Percentiles rank a stretch among this genome's conserved stretches.
These are phyloP conservation scores for Apiospora aurea DNA, from an alignment of 2,329 filamentous ascomycete species.

Conservation along the genomic window DNA sequence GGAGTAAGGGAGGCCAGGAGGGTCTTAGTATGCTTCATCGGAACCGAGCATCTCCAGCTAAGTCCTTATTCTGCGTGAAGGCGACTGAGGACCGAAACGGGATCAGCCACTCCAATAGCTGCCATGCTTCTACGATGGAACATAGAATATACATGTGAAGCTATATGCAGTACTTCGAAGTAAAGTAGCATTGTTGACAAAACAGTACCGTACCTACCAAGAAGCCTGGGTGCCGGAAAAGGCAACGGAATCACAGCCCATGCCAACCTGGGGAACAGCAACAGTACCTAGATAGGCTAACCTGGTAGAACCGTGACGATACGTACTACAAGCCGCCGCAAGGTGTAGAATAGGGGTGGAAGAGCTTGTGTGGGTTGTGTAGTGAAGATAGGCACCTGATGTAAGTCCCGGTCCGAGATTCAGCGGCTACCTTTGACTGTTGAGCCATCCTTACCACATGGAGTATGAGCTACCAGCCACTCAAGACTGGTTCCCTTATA, in stretches of 20 bases:
- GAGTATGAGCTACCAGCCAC: background rate
- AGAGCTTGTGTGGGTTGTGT: background rate
- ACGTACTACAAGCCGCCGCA: background rate
- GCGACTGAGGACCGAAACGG: background rate
- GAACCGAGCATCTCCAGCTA: background rate
- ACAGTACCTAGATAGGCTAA: background rate
- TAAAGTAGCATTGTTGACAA: background rate
- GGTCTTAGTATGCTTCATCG: background rate
- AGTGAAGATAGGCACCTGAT: background rate
- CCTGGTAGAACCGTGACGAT: background rate
- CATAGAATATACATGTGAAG: background rate
- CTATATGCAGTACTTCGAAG: background rate
- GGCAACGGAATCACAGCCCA: background rate
- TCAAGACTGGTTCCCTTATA: background rate
- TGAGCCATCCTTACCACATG: background rate
- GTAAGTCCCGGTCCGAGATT: background rate
- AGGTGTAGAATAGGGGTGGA: background rate
- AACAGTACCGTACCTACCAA: slow-evolving; percentile 5
- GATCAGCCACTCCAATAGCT: background rate
- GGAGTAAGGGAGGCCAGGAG: background rate
- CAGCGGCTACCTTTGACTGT: background rate
- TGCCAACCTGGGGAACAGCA: background rate
- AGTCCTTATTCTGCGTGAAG: background rate
- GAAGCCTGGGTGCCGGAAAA: background rate
- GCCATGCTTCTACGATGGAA: background rate